Evolutionary conservation across 176 grass and related monocot species (phyloP).

Genomic region (Musa beccarii): DNA sequence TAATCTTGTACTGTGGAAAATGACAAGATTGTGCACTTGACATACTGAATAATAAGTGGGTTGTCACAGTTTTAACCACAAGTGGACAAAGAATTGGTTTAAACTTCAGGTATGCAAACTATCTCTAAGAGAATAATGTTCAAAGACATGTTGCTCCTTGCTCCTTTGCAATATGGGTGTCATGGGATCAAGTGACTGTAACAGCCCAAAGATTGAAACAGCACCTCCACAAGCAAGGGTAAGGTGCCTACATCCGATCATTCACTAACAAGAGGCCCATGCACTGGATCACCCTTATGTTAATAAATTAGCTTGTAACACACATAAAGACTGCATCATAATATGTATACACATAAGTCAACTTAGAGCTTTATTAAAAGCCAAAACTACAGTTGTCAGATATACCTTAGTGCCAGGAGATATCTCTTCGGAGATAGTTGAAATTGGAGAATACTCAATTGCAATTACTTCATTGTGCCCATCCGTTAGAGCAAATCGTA

Average conservation of each 20-base stretch:
- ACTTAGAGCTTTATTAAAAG: too few relatives aligned
- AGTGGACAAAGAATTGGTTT: too few relatives aligned
- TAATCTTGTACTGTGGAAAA: too few relatives aligned
- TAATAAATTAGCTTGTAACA: too few relatives aligned
- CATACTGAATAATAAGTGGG: too few relatives aligned
- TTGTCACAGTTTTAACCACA: too few relatives aligned
- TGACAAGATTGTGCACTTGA: too few relatives aligned
- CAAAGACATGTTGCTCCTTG: too few relatives aligned
- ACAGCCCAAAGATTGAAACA: background rate
- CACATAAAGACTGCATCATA: too few relatives aligned
- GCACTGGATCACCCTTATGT: background rate
- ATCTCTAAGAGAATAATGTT: too few relatives aligned
- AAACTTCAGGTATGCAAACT: too few relatives aligned
- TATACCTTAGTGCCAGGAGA: conserved; percentile 78
- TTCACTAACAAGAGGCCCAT: background rate
- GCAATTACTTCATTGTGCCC: conserved; percentile 55
- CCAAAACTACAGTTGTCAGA: background rate
- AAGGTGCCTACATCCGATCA: background rate
- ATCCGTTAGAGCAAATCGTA: conserved; percentile 63
- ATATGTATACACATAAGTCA: too few relatives aligned
- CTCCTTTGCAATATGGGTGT: background rate
- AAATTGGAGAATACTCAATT: conserved; percentile 60
- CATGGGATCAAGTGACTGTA: background rate
- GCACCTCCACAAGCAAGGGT: background rate
- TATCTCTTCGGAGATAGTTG: conserved; percentile 58